Conservation (phyloP, 2,329 filamentous ascomycete species). For the Colletotrichum liriopes region DNA sequence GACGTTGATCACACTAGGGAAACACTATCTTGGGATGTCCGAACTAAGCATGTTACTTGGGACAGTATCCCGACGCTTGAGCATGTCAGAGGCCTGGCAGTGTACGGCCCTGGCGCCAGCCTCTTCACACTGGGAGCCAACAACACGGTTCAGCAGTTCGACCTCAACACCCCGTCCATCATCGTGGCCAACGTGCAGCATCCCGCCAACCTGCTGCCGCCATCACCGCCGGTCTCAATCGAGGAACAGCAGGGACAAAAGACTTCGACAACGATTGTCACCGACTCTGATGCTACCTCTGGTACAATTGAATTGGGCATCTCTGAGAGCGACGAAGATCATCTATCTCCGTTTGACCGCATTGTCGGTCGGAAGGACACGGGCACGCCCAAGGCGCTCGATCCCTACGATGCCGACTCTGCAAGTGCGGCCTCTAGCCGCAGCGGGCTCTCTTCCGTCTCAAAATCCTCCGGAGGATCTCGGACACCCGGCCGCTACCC, state of each 20-base stretch:
- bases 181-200: constrained; percentile 93
- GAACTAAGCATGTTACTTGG: constrained; percentile 96
- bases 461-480: constrained; percentile 70
- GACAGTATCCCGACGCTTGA: constrained; percentile 90
- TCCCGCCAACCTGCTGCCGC: constrained; percentile 82
- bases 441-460: constrained; percentile 71
- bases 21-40: constrained; percentile 95
- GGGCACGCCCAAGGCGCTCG: constrained; percentile 69
- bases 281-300: constrained; percentile 69
- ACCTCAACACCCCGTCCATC: constrained; percentile 85
- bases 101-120: constrained; percentile 91
- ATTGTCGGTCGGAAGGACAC: constrained; percentile 79
- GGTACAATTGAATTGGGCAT: constrained; percentile 71
- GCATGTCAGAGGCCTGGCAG: constrained; percentile 84
- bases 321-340: constrained; percentile 84
- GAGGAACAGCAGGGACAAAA: constrained; percentile 76
- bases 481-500: constrained; percentile 66
- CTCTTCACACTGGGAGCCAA: constrained; percentile 93
- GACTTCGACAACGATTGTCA: constrained; percentile 62
- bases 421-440: constrained; percentile 77
- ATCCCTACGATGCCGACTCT: constrained; percentile 70
- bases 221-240: constrained; percentile 86
- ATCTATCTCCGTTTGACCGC: constrained; percentile 81
- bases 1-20: constrained; percentile 70
- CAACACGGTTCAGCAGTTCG: constrained; percentile 94